Conservation (phyloP, 2,329 filamentous ascomycete species). For the Epichloe coenophiala region DNA sequence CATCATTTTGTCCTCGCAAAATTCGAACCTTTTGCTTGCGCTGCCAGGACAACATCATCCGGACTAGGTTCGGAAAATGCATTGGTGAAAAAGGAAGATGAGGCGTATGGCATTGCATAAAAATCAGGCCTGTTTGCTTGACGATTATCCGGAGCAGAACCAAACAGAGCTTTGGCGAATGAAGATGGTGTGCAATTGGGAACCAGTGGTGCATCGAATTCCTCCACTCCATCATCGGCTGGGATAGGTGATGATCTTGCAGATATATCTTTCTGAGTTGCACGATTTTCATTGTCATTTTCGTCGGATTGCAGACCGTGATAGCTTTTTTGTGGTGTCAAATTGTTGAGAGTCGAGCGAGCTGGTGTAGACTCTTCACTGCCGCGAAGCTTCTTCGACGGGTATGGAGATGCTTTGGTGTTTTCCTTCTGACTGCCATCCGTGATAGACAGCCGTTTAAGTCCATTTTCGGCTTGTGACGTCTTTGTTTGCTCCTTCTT, state of each 20-base stretch:
- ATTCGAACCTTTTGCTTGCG: constrained; percentile 78
- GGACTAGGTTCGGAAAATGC: constrained; percentile 79
- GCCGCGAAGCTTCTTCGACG: constrained; percentile 13
- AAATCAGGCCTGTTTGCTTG: constrained; percentile 18
- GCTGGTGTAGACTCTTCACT: neutral
- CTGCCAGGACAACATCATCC: constrained; percentile 76
- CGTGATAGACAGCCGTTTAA: constrained; percentile 20
- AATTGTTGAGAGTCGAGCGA: neutral
- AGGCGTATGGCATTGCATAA: constrained; percentile 36
- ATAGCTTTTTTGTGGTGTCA: neutral
- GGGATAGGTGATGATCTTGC: neutral
- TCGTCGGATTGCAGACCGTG: neutral
- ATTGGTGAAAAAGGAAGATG: constrained; percentile 36
- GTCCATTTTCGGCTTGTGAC: constrained; percentile 13
- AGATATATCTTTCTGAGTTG: neutral
- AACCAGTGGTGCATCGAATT: constrained; percentile 7
- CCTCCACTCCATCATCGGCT: neutral
- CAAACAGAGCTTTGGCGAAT: constrained; percentile 42
- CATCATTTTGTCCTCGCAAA: constrained; percentile 35
- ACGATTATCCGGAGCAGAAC: constrained; percentile 21
- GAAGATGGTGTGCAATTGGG: constrained; percentile 30
- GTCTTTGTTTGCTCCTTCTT: constrained; percentile 26
- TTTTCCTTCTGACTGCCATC: constrained; percentile 18
- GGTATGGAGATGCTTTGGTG: constrained; percentile 3
- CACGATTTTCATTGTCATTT: too few relatives aligned